These are phyloP conservation scores for Neurospora africana DNA, from an alignment of 495 filamentous ascomycete genomes.

Conservation along the genomic window DNA sequence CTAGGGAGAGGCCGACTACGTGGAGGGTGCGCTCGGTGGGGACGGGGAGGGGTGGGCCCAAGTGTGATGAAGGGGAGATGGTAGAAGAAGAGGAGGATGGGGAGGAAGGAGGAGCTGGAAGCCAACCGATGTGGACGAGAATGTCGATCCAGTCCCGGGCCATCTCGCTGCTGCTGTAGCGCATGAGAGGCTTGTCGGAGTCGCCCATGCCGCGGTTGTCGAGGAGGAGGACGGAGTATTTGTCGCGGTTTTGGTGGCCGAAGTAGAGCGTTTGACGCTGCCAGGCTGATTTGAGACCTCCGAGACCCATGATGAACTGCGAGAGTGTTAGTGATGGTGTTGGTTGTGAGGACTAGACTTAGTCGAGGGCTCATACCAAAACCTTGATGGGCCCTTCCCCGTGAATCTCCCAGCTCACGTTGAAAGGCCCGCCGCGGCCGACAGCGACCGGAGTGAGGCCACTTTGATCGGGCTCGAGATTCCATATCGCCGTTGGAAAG, in stretches of 20 bases:
- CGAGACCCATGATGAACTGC: conserved; percentile 58
- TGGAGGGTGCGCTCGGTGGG: conserved; percentile 42
- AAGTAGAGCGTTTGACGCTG: conserved; percentile 70
- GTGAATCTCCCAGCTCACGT: conserved; percentile 69
- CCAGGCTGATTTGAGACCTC: conserved; percentile 51
- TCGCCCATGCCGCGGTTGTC: conserved; percentile 75
- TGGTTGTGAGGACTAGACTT: conserved; percentile 2
- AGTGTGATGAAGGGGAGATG: not conserved
- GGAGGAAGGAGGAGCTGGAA: conserved; percentile 15
- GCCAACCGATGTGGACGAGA: conserved; percentile 60
- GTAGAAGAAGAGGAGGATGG: not conserved
- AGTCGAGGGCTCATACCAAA: conserved; percentile 45
- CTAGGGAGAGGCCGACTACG: conserved; percentile 64
- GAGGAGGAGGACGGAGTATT: conserved; percentile 61
- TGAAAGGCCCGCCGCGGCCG: conserved; percentile 56
- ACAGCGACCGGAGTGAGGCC: conserved; percentile 51
- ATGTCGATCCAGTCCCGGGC: conserved; percentile 62
- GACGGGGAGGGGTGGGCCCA: not conserved
- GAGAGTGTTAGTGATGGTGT: conserved; percentile 7
- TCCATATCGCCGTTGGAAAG: conserved; percentile 45
- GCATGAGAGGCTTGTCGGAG: conserved; percentile 59
- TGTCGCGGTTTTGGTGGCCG: conserved; percentile 53
- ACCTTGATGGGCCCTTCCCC: conserved; percentile 59
- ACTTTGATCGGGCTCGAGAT: conserved; percentile 47
- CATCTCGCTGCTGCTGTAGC: conserved; percentile 68